Evolutionary conservation across 2,329 filamentous ascomycete species (phyloP).

Genomic region (Fusarium sp.): DNA sequence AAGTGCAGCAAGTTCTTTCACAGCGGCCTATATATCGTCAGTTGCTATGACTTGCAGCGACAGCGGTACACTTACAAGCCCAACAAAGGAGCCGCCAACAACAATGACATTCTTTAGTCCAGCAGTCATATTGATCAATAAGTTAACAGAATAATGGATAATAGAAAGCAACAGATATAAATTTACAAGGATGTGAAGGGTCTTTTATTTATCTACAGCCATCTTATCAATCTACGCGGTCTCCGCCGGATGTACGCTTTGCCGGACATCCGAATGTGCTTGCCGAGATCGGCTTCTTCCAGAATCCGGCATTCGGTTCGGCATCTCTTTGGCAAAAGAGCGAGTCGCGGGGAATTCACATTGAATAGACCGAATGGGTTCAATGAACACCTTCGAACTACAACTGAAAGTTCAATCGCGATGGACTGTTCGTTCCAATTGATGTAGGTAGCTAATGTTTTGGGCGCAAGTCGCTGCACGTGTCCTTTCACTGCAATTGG

Average conservation of each 20-base stretch:
- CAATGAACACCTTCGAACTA: neutral
- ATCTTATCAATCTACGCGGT: slow-evolving; percentile 33
- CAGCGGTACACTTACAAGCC: slow-evolving; percentile 28
- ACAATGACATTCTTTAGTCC: slow-evolving; percentile 44
- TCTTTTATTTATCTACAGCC: slow-evolving; percentile 5
- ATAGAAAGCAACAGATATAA: accelerated
- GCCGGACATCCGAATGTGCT: slow-evolving; percentile 23
- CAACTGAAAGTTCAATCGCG: neutral
- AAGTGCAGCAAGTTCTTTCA: slow-evolving; percentile 39
- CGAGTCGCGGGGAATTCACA: neutral
- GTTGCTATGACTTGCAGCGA: neutral
- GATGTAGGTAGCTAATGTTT: no score
- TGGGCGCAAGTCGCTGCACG: no score
- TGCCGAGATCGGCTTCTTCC: slow-evolving; percentile 20
- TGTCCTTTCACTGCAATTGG: no score
- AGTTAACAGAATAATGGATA: neutral
- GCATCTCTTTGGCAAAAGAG: slow-evolving; percentile 2
- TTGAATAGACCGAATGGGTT: neutral
- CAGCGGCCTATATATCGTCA: slow-evolving; percentile 31
- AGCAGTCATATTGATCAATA: slow-evolving; percentile 26
- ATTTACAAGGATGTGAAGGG: no score
- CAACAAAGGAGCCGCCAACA: slow-evolving; percentile 46
- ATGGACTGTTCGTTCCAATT: no score
- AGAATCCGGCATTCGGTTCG: slow-evolving; percentile 5
- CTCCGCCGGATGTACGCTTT: slow-evolving; percentile 22